Base-by-base conservation (phyloP, 2,329 filamentous ascomycete species). In the Lasiodiplodia citricola region DNA sequence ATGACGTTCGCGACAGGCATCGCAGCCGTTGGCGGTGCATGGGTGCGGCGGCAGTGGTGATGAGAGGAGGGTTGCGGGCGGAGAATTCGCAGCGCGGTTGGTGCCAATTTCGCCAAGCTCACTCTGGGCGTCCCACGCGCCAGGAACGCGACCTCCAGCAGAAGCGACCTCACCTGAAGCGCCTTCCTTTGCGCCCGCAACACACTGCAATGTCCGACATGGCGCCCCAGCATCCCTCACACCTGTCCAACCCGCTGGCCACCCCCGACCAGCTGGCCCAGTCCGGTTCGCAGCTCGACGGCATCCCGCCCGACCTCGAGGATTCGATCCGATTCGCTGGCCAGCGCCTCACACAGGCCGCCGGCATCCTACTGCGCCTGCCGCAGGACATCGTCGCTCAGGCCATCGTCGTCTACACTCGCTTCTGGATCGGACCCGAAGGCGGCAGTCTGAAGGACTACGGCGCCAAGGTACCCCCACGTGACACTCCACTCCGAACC, bases 351-450 rank as follows among this genome's bases (percentile, higher is more conserved):
- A 92, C 91, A 3, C 92, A 96, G 80, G 89, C 91, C 25, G 91
- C 92, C 13, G 92, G 92, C 37, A 86, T 96, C 63, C 87, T 98
- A 21, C 86, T 99, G 3, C 88, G 92, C 58, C 85, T 98, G 50
- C 92, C 93, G 7, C 94, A 97, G 77, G 92, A 94, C 73, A 88
- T 93, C 50, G 92, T 96, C 50, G 92, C 94, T 4, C 92, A 94
- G 75, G 93, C 94, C 3, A 92, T 94, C 75, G 89, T 97, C 51
- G 81, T 96, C 0, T 88, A 97, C 41, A 90, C 91, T 64, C 88
- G 95, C 16, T 96, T 93, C 81, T 97, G 92, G 91, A 82, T 93
- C 83, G 76, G 87, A 79, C 67, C 84, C 81, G 75, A 85, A 67
- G 83, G 83, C 38, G 83, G 82, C 6, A 85, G 83, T 72, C 72